Percentiles rank a stretch among this genome's conserved stretches.
Evolutionary conservation across 2,329 filamentous ascomycete species (phyloP).

Genomic region (Domatiomyces catenatus): DNA sequence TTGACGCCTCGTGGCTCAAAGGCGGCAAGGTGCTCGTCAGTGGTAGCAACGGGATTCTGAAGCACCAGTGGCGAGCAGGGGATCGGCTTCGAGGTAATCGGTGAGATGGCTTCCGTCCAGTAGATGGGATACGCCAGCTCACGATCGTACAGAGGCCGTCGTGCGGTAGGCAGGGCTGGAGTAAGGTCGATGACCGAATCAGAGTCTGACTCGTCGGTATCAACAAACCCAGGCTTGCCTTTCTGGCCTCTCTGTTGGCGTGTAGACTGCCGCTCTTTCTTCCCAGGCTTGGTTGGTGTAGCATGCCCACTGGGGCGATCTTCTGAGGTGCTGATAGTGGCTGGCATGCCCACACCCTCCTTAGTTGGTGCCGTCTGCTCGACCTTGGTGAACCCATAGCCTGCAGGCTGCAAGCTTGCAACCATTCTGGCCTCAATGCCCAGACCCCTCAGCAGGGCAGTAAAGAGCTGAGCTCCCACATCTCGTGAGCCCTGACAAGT

Average conservation of each 20-base stretch:
- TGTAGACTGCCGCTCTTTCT: background rate
- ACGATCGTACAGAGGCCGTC: conserved; percentile 44
- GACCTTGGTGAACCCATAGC: conserved; percentile 77
- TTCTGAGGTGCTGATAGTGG: conserved; percentile 1
- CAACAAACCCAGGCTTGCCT: conserved; percentile 30
- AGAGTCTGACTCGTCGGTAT: conserved; percentile 35
- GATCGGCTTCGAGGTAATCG: conserved; percentile 61
- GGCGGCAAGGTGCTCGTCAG: conserved; percentile 52
- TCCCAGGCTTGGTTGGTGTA: conserved; percentile 8
- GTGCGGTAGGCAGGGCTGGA: conserved; percentile 28
- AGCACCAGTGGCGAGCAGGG: conserved; percentile 61
- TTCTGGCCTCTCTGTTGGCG: conserved; percentile 12
- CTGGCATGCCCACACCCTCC: background rate
- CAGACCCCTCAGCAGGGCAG: conserved; percentile 62
- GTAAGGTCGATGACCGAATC: conserved; percentile 44
- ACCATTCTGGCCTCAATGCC: conserved; percentile 74
- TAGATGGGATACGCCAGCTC: conserved; percentile 77
- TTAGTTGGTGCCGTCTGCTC: conserved; percentile 43
- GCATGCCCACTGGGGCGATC: conserved; percentile 7
- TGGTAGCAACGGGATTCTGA: conserved; percentile 53
- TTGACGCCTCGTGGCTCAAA: conserved; percentile 72
- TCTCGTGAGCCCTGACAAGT: conserved; percentile 69
- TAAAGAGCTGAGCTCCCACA: conserved; percentile 77
- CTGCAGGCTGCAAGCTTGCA: conserved; percentile 67
- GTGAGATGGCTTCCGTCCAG: conserved; percentile 82